Evolutionary conservation across 306 rosid genomes (phyloP), one percentile per base, ranked within the genome.

Genomic region (Begonia peltatifolia): DNA sequence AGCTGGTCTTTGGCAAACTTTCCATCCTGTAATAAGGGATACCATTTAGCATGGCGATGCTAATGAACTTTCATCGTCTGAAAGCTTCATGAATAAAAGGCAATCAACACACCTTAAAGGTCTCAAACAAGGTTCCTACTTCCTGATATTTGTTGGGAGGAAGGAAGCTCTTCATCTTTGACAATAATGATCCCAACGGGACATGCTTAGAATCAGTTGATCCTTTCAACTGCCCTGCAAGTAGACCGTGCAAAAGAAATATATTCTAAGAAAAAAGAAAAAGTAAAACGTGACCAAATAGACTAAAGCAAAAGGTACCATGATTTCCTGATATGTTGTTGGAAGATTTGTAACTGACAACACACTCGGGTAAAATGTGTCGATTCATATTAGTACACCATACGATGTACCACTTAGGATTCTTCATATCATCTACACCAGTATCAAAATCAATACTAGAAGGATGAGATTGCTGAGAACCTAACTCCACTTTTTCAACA

Each of bases 361-460:
- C 78, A 65, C 72, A 75, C 61, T 63, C 74, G 0, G 88, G 88
- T 50, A 80, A 67, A 54, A 80, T 72, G 46, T 72, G 80, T 42
- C 65, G 68, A 58, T 81, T 80, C 66, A 77, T 71, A 43, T 68
- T 72, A 57, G 68, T 15, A 6, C 63, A 56, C 94, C 94, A 84
- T 14, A 84, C 75, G 11, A 75, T 68, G 48, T 74, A 77, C 68
- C 77, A 72, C 38, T 57, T 73, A 2, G 94, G 87, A 63, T 72
- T 68, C 44, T 41, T 20, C 22, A 55, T 72, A 68, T 80, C 64
- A 52, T 84, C 83, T 17, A 70, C 73, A 22, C 82, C 94, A 2
- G 75, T 70, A 56, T 84, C 94, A 11, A 61, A 84, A 11, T 61
- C 66, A 14, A 3, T 16, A 58, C 78, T 60, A 4, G 83, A 80